Evolutionary conservation across 2,329 filamentous ascomycete genomes (phyloP).

Genomic region (Penicillium sp.): DNA sequence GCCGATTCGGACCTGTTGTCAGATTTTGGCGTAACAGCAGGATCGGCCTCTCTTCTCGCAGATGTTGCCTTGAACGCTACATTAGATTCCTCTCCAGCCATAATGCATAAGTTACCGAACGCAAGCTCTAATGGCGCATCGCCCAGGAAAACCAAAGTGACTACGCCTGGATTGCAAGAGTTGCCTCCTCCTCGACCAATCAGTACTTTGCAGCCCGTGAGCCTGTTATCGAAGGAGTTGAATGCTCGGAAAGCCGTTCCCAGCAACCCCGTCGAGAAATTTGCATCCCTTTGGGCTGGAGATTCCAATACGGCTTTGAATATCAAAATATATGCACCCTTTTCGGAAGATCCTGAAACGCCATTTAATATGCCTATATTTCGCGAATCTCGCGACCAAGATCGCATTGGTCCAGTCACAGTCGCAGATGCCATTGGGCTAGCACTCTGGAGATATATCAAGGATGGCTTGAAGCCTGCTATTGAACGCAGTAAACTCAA

Average conservation of each 20-base stretch:
- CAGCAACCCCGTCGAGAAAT: slow-evolving; percentile 59
- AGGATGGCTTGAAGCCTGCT: slow-evolving; percentile 54
- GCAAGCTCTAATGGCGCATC: slow-evolving; percentile 39
- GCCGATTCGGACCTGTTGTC: slow-evolving; percentile 49
- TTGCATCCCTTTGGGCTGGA: slow-evolving; percentile 57
- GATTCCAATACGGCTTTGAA: slow-evolving; percentile 59
- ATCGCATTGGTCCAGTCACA: slow-evolving; percentile 46
- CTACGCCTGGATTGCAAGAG: slow-evolving; percentile 51
- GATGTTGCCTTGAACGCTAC: slow-evolving; percentile 43
- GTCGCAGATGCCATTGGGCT: slow-evolving; percentile 63
- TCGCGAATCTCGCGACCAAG: slow-evolving; percentile 52
- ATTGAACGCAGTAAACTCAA: slow-evolving; percentile 52
- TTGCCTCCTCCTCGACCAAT: slow-evolving; percentile 60
- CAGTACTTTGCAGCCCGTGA: slow-evolving; percentile 55
- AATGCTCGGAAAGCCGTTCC: slow-evolving; percentile 54
- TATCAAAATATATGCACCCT: slow-evolving; percentile 61
- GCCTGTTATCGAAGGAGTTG: slow-evolving; percentile 55
- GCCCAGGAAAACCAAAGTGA: slow-evolving; percentile 49
- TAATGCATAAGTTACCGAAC: slow-evolving; percentile 38
- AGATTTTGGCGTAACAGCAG: slow-evolving; percentile 52
- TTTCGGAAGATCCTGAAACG: slow-evolving; percentile 53
- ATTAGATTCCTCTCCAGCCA: slow-evolving; percentile 49
- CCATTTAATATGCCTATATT: slow-evolving; percentile 57
- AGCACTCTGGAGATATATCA: slow-evolving; percentile 58
- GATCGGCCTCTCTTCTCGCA: slow-evolving; percentile 56